Evolutionary conservation across 495 filamentous ascomycete genomes (phyloP), one percentile per base, ranked within the genome.

Genomic region (Podospora bellae-mahoneyi): DNA sequence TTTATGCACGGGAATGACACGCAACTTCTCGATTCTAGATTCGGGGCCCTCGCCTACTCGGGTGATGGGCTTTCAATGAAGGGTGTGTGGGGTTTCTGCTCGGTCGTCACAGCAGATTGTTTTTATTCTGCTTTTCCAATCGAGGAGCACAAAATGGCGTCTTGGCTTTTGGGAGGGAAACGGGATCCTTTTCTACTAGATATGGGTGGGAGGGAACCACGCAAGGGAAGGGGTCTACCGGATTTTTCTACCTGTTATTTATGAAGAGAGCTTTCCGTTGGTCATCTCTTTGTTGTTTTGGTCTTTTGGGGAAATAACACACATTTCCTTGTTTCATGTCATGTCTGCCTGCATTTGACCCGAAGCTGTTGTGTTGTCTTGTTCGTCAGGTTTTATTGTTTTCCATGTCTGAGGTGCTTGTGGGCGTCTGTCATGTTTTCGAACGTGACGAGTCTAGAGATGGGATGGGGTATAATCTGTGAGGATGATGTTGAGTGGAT

Each of bases 1-100:
- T 70, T 68, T 62, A 73, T 70, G 68, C 66, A 70, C 54, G 55
- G 68, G 23, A 65, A 66, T 60, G 63, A 66, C 62, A 60, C 64
- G 61, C 39, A 65, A 64, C 34, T 18, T 63, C 64, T 64, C 61
- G 19, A 30, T 64, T 66, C 27, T 56, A 64, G 60, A 62, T 62
- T 48, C 28, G 65, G 26, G 62, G 69, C 54, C 32, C n/a, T 62
- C 27, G 20, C 61, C 57, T 28, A 26, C 27, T 48, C 28, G 20
- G 59, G 15, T 18, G 54, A 18, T 56, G 54, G 54, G 54, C 54
- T 56, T 56, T 56, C 54, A 20, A 64, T 64, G 64, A 70, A 53
- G 64, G 64, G 62, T 66, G 60, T 23, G 16, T 20, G 55, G 53
- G 68, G 55, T 39, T 64, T 64, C 60, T 27, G 32, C 60, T 66